Evolutionary conservation across 768 basidiomycete species (phyloP).

Genomic region (Podaxis sp.): DNA sequence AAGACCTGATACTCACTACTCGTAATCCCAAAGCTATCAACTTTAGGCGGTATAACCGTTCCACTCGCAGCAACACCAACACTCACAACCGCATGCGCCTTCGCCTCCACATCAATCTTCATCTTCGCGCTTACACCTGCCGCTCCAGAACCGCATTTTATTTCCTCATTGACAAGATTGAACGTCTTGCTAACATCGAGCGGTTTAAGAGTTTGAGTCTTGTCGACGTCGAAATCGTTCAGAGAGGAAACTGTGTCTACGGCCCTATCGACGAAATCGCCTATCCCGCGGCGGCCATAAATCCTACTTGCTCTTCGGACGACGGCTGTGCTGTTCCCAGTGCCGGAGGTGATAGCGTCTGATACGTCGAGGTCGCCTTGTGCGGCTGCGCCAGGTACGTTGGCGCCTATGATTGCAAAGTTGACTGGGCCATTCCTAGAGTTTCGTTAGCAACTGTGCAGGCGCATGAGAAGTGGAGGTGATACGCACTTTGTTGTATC

Average conservation of each 20-base stretch:
- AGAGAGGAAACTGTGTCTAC: too few species aligned
- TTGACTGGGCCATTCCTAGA: slow-evolving; percentile 4
- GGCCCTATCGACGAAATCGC: too few species aligned
- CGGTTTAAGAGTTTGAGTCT: slow-evolving; percentile 29
- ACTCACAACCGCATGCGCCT: slow-evolving; percentile 33
- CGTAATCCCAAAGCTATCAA: slow-evolving; percentile 34
- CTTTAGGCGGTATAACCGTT: slow-evolving; percentile 43
- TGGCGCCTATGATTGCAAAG: slow-evolving; percentile 17
- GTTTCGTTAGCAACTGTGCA: too few species aligned
- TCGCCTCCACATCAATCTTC: slow-evolving; percentile 29
- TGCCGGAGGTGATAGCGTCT: not conserved
- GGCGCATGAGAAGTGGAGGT: not conserved
- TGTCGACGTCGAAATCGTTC: slow-evolving; percentile 27
- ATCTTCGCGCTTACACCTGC: slow-evolving; percentile 21
- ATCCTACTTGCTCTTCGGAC: slow-evolving; percentile 18
- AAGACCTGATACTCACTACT: slow-evolving; percentile 27
- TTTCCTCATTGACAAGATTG: slow-evolving; percentile 29
- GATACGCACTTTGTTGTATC: slow-evolving; percentile 8
- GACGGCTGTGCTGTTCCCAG: not conserved
- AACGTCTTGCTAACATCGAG: slow-evolving; percentile 32
- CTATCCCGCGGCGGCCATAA: slow-evolving; percentile 19
- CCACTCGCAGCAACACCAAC: slow-evolving; percentile 43
- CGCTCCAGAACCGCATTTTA: slow-evolving; percentile 25
- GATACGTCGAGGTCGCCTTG: not conserved
- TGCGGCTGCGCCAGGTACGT: slow-evolving; percentile 17